phyloP scores from a whole-genome alignment of 805 yeast species.

The Wickerhamiella shivajii region DNA sequence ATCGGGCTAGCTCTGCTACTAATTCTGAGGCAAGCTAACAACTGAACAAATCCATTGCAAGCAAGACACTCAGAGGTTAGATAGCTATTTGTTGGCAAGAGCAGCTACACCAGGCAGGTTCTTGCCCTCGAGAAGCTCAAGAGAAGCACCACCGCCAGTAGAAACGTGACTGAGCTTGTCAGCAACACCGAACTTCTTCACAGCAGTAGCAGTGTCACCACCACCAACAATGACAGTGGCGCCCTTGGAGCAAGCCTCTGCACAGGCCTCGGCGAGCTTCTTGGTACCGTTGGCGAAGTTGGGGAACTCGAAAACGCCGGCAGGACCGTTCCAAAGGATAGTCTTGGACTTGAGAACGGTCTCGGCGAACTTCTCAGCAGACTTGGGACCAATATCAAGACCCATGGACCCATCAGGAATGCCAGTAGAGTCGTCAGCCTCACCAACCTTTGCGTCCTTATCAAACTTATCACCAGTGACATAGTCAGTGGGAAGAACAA shows the following conservation, averaged over 20 bases:
- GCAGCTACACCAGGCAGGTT: conserved; percentile 95
- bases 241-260: conserved; percentile 72
- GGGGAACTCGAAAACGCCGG: conserved; percentile 98
- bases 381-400: conserved; percentile 87
- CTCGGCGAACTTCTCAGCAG: conserved; percentile 60
- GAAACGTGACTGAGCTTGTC: conserved; percentile 96
- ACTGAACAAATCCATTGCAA: neutral
- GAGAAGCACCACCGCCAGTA: conserved; percentile 99
- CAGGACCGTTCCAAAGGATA: conserved; percentile 99
- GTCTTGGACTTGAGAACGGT: conserved; percentile 91
- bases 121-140: conserved; percentile 97
- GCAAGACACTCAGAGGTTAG: neutral
- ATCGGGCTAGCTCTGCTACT: too few species aligned
- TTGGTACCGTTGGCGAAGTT: conserved; percentile 86
- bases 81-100: conserved; percentile 52
- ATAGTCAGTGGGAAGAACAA: conserved; percentile 89
- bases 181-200: conserved; percentile 94
- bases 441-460: conserved; percentile 74
- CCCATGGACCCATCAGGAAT: conserved; percentile 94
- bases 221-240: conserved; percentile 94
- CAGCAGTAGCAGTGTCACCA: conserved; percentile 98
- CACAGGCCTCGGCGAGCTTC: conserved; percentile 75
- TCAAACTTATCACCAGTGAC: conserved; percentile 90
- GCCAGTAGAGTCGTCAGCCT: conserved; percentile 80
- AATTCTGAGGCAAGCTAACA: neutral